Conservation (phyloP, 805 yeast genomes). For the Candida dendrica region DNA sequence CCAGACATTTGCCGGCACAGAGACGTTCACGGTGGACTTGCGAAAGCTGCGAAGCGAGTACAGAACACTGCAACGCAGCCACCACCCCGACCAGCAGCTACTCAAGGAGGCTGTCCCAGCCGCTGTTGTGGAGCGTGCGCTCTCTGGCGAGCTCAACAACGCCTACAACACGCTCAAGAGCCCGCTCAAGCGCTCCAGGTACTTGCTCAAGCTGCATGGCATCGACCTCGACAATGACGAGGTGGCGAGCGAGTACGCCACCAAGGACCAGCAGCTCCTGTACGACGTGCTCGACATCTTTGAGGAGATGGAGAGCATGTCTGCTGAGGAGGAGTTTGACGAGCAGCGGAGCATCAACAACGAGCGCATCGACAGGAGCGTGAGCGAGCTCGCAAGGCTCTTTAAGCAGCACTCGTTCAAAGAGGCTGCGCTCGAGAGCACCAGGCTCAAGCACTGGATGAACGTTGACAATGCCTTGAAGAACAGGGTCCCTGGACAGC, state of each 20-base stretch:
- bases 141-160: slow-evolving; percentile 55
- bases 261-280: slow-evolving; percentile 48
- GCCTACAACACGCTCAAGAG: slow-evolving; percentile 69
- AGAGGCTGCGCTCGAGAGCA: slow-evolving; percentile 55
- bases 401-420: slow-evolving; percentile 44
- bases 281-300: slow-evolving; percentile 80
- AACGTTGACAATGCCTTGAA: slow-evolving; percentile 67
- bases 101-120: too few relatives aligned
- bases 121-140: slow-evolving; percentile 17
- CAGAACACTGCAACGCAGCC: slow-evolving; percentile 58
- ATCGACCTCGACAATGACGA: slow-evolving; percentile 59
- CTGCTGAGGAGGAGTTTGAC: slow-evolving; percentile 49
- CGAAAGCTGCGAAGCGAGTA: slow-evolving; percentile 65
- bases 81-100: slow-evolving; percentile 71
- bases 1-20: slow-evolving; percentile 56
- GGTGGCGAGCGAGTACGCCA: slow-evolving; percentile 34
- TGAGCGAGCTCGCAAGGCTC: slow-evolving; percentile 36
- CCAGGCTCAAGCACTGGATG: slow-evolving; percentile 76
- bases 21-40: slow-evolving; percentile 58
- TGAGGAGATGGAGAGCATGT: slow-evolving; percentile 69
- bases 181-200: slow-evolving; percentile 67
- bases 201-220: slow-evolving; percentile 37
- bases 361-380: slow-evolving; percentile 41
- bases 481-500: slow-evolving; percentile 72
- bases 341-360: slow-evolving; percentile 49